phyloP scores from a whole-genome alignment of 2,329 filamentous ascomycete genomes.

The Arachnomyces sp. region DNA sequence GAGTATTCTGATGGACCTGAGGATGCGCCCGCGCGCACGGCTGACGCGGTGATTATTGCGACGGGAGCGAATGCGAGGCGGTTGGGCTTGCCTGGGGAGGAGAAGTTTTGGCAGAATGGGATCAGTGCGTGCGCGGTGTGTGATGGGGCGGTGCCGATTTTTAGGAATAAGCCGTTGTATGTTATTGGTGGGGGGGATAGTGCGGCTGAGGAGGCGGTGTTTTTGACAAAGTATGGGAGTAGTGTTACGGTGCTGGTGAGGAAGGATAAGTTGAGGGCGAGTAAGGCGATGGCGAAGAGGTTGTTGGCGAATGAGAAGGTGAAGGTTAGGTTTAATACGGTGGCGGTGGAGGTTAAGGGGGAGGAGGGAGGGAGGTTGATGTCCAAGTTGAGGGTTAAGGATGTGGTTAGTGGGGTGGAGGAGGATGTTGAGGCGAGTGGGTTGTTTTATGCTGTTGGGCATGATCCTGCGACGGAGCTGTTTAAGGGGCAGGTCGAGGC shows the following conservation, averaged over 20 bases:
- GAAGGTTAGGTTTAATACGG: conserved; percentile 77
- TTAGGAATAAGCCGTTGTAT: conserved; percentile 88
- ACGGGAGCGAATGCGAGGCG: conserved; percentile 88
- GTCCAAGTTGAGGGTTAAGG: conserved; percentile 76
- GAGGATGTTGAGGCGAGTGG: conserved; percentile 86
- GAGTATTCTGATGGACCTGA: conserved; percentile 71
- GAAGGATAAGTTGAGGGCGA: conserved; percentile 75
- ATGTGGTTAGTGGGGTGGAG: conserved; percentile 64
- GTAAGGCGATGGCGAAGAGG: conserved; percentile 83
- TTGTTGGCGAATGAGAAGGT: conserved; percentile 79
- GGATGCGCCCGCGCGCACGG: conserved; percentile 66
- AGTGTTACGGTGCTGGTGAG: conserved; percentile 92
- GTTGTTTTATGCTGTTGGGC: conserved; percentile 93
- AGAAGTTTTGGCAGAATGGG: conserved; percentile 94
- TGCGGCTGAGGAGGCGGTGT: conserved; percentile 93
- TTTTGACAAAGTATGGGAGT: conserved; percentile 93
- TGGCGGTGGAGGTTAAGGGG: conserved; percentile 74
- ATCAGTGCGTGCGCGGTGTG: conserved; percentile 96
- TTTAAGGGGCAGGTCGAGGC: conserved; percentile 85
- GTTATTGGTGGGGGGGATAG: conserved; percentile 97
- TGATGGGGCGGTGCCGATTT: conserved; percentile 94
- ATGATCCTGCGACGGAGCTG: conserved; percentile 84
- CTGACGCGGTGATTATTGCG: conserved; percentile 86
- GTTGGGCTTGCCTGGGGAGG: conserved; percentile 75
- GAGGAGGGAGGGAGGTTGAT: conserved; percentile 68